phyloP scores from a whole-genome alignment of 2,329 filamentous ascomycete species.

The Beauveria pseudobassiana region DNA sequence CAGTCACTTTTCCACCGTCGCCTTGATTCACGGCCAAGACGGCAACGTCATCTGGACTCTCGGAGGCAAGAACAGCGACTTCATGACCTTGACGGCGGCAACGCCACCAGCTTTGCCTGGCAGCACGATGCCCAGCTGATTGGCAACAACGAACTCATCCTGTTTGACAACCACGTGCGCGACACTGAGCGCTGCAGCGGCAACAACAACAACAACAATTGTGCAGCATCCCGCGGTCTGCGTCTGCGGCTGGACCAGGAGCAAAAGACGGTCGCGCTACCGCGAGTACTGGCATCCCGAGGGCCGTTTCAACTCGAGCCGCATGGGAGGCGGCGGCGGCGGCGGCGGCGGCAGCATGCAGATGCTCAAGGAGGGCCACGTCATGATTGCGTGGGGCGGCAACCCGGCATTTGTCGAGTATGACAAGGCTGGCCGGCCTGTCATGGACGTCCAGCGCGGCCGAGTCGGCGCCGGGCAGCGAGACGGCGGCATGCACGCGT shows the following conservation, averaged over 20 bases:
- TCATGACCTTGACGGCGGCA: conserved; percentile 27
- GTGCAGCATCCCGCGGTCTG: conserved; percentile 19
- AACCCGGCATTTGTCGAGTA: conserved; percentile 23
- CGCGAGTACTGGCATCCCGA: conserved; percentile 25
- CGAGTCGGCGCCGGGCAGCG: conserved; percentile 15
- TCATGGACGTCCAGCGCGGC: conserved; percentile 21
- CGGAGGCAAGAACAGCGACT: conserved; percentile 28
- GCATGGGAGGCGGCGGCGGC: conserved; percentile 12
- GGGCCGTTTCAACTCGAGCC: conserved; percentile 17
- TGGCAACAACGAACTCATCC: conserved; percentile 24
- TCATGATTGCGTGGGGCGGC: conserved; percentile 22
- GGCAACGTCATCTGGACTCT: conserved; percentile 29
- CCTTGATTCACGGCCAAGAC: conserved; percentile 22
- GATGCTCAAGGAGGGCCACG: conserved; percentile 21
- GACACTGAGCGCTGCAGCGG: conserved; percentile 21
- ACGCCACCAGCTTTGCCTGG: conserved; percentile 29
- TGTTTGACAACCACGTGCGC: conserved; percentile 33
- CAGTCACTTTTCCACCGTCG: conserved; percentile 24
- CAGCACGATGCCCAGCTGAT: conserved; percentile 31
- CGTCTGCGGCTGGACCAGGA: conserved; percentile 22
- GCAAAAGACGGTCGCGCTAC: conserved; percentile 22
- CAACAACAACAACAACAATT: not conserved
- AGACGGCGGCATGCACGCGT: conserved; percentile 21
- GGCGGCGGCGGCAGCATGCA: conserved; percentile 17
- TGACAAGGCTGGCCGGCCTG: conserved; percentile 17